Percentiles rank a stretch among this genome's conserved stretches.
Evolutionary conservation across 768 basidiomycete species (phyloP).

Genomic region (Suillus hirtellus): DNA sequence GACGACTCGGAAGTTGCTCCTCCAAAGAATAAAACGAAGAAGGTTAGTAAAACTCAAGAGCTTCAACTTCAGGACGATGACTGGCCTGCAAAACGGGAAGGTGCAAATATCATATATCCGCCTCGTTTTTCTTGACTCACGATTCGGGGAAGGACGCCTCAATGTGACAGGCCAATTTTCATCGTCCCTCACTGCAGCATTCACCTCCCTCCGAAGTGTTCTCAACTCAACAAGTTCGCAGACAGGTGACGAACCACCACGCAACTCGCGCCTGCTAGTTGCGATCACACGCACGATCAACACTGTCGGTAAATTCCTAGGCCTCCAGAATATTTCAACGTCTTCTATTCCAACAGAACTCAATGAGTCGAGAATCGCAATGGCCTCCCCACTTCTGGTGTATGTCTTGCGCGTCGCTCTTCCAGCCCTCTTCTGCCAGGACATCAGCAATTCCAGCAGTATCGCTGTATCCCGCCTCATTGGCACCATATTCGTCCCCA

Average conservation of each 20-base stretch:
- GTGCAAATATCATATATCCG: constrained; percentile 11
- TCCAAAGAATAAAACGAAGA: constrained; percentile 30
- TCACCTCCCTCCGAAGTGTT: constrained; percentile 23
- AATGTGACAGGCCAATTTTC: constrained; percentile 22
- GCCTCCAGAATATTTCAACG: background rate
- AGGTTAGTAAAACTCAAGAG: constrained; percentile 20
- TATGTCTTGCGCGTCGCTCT: constrained; percentile 24
- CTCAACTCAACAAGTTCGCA: constrained; percentile 12
- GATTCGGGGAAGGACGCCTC: constrained; percentile 22
- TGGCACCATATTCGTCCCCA: constrained; percentile 22
- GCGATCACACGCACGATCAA: constrained; percentile 18
- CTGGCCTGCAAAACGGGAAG: constrained; percentile 25
- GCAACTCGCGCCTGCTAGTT: constrained; percentile 19
- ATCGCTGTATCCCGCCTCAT: constrained; percentile 21
- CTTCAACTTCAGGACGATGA: constrained; percentile 7
- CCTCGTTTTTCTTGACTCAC: background rate
- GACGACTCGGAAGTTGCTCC: constrained; percentile 20
- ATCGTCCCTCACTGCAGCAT: constrained; percentile 25
- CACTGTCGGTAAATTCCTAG: background rate
- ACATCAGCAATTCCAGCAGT: constrained; percentile 9
- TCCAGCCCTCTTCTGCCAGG: constrained; percentile 20
- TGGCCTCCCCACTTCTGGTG: constrained; percentile 26
- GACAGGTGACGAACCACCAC: background rate
- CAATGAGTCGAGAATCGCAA: constrained; percentile 20
- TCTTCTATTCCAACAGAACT: constrained; percentile 13